Base-by-base conservation (phyloP, 495 filamentous ascomycete species). In the Lasiosphaeriaceae sp. region DNA sequence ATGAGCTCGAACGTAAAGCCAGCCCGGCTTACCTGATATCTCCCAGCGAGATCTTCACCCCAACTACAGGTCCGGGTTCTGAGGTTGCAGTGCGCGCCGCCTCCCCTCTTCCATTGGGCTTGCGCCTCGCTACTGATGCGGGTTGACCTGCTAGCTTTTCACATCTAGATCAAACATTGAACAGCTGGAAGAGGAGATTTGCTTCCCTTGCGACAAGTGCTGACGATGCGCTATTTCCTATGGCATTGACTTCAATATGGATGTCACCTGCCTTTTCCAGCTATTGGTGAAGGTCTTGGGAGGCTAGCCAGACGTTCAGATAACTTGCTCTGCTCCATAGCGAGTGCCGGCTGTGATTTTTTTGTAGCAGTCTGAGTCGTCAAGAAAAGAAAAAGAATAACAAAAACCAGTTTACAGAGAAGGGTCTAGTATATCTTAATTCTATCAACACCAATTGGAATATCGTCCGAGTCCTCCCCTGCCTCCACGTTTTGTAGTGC, bases 401-500 rank as follows among this genome's bases (percentile, higher is more conserved):
- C n/a, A n/a, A n/a, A n/a, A n/a, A n/a, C n/a, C n/a, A n/a, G n/a
- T n/a, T n/a, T n/a, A n/a, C n/a, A n/a, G n/a, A n/a, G n/a, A n/a
- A n/a, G n/a, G n/a, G n/a, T n/a, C 39, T 43, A 43, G 39, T 43
- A 43, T 43, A 43, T 43, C 39, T 43, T 43, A n/a, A 43, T 43
- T 5, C 16, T 5, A 17, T 17, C 14, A 17, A 43, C 8, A 43
- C 39, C 39, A 14, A 17, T n/a, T n/a, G n/a, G n/a, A n/a, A n/a
- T n/a, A n/a, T n/a, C n/a, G n/a, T n/a, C n/a, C n/a, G n/a, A n/a
- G n/a, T n/a, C 14, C 14, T n/a, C 39, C 39, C n/a, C 8, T 43
- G 8, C 26, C 17, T 34, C 26, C 11, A 50, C 16, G 21, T n/a
- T 19, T 17, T 47, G 16, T 20, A 57, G 19, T 4, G 47, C 16